phyloP scores from a whole-genome alignment of 129 eudicot genomes.

The Escallonia rubra region DNA sequence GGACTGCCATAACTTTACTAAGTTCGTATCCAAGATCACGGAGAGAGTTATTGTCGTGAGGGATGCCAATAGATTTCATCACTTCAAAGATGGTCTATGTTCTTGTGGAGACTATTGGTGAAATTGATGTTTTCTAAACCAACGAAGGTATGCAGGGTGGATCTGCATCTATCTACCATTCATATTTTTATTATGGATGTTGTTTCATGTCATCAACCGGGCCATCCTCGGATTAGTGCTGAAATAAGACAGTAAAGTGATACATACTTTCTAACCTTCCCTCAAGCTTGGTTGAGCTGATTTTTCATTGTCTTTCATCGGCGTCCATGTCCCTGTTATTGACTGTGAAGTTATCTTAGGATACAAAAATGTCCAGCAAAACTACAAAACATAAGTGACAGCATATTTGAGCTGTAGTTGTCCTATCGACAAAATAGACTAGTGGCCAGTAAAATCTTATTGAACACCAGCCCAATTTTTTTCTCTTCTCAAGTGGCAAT shows the following conservation, averaged over 20 bases:
- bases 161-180: not conserved
- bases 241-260: not conserved
- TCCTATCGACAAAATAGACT: too few relatives aligned
- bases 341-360: too few relatives aligned
- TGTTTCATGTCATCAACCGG: not conserved
- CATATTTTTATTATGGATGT: too few relatives aligned
- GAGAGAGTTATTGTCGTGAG: conserved; percentile 75
- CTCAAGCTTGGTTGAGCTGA: not conserved
- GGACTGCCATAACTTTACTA: conserved; percentile 92
- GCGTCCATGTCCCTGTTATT: too few relatives aligned
- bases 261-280: too few relatives aligned
- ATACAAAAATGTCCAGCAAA: too few relatives aligned
- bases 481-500: too few relatives aligned
- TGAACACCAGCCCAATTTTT: too few relatives aligned
- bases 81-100: conserved; percentile 76
- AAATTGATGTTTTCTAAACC: not conserved
- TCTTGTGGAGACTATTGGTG: conserved; percentile 99
- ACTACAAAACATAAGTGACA: too few relatives aligned
- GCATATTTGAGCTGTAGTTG: too few relatives aligned
- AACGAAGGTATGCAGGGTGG: conserved; percentile 3
- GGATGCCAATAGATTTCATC: conserved; percentile 97
- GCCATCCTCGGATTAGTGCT: not conserved
- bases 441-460: too few relatives aligned
- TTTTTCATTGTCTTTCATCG: not conserved
- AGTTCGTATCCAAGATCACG: conserved; percentile 67